phyloP scores from a whole-genome alignment of 495 filamentous ascomycete species.

The Xylaria nigripes region DNA sequence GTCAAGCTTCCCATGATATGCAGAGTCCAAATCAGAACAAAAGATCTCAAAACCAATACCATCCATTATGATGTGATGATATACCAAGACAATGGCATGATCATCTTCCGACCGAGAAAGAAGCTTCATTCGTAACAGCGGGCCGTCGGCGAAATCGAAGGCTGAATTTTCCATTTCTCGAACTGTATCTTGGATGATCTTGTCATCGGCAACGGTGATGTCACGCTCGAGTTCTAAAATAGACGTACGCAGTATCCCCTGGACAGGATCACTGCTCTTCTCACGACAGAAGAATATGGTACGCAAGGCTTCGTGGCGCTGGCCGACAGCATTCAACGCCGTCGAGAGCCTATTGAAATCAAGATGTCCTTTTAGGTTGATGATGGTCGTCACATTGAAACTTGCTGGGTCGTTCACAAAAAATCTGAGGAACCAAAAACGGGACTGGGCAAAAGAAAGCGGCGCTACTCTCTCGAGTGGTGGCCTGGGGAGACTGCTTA shows the following conservation, averaged over 20 bases:
- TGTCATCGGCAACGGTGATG: neutral
- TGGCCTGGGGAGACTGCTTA: too few species aligned
- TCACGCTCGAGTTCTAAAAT: neutral
- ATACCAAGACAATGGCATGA: conserved; percentile 9
- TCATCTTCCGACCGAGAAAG: conserved; percentile 9
- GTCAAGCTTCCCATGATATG: too few species aligned
- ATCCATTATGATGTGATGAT: conserved; percentile 15
- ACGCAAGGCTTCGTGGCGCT: conserved; percentile 38
- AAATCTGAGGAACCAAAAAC: conserved; percentile 38
- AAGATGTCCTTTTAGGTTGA: conserved; percentile 26
- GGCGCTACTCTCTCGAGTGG: too few species aligned
- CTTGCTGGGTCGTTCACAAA: conserved; percentile 27
- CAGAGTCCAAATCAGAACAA: conserved; percentile 31
- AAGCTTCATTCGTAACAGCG: conserved; percentile 3
- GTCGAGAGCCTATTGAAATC: conserved; percentile 18
- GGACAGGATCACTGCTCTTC: neutral
- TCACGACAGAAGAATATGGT: conserved; percentile 20
- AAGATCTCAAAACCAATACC: conserved; percentile 6
- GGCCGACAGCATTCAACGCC: conserved; percentile 25
- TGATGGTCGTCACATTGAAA: conserved; percentile 28
- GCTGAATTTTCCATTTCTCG: neutral
- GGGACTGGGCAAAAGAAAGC: conserved; percentile 31
- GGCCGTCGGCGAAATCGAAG: conserved; percentile 1
- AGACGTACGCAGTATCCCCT: neutral
- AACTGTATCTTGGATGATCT: neutral